These are phyloP conservation scores for Fomitiporia mediterranea DNA, from an alignment of 1,284 basidiomycete genomes.

Conservation along the genomic window DNA sequence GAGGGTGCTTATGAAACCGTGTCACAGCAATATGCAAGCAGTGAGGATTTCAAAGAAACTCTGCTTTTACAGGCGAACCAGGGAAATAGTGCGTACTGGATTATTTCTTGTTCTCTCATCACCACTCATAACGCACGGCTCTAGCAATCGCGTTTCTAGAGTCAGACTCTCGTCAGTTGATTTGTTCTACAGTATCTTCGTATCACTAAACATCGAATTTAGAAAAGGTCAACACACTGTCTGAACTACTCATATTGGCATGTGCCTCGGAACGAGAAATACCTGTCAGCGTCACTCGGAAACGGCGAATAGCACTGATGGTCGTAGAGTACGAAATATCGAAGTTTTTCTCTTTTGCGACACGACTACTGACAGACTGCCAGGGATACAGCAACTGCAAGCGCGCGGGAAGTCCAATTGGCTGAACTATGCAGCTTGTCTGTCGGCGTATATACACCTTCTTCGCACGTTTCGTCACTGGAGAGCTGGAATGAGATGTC, in stretches of 20 bases:
- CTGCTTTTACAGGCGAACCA: conserved; percentile 15
- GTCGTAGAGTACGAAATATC: conserved; percentile 31
- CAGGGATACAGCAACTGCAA: conserved; percentile 19
- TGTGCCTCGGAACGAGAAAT: conserved; percentile 11
- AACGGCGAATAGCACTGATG: conserved; percentile 27
- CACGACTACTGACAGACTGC: background rate
- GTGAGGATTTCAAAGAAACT: conserved; percentile 13
- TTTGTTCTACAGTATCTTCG: background rate
- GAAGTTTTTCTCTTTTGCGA: conserved; percentile 9
- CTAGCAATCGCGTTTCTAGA: conserved; percentile 21
- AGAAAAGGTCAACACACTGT: conserved; percentile 17
- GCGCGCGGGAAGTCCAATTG: conserved; percentile 13
- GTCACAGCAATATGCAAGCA: background rate
- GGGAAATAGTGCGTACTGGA: conserved; percentile 20
- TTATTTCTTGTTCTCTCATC: background rate
- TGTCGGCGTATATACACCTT: conserved; percentile 24
- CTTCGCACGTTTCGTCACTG: conserved; percentile 20
- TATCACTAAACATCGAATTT: background rate
- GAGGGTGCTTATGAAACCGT: background rate
- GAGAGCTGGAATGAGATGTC: conserved; percentile 30
- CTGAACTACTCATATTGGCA: conserved; percentile 18
- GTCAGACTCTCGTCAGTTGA: conserved; percentile 17
- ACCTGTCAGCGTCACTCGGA: conserved; percentile 10
- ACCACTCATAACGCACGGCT: background rate
- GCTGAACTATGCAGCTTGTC: conserved; percentile 20